These are phyloP conservation scores for Ogataea thermomethanolica DNA, from an alignment of 805 yeast species.

Conservation along the genomic window DNA sequence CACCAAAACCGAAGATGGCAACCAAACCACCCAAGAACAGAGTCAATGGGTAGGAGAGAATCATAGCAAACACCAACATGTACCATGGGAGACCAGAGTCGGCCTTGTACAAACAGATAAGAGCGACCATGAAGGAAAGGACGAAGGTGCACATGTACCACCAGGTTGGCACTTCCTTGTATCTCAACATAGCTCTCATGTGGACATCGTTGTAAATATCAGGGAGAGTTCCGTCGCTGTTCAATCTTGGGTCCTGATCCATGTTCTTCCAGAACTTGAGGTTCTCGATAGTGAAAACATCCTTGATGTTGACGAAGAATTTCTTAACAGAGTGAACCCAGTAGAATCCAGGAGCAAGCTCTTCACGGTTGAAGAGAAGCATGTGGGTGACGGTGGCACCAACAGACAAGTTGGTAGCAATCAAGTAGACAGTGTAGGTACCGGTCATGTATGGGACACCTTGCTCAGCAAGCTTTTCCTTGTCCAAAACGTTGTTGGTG, in stretches of 20 bases:
- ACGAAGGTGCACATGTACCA: slow-evolving; percentile 27
- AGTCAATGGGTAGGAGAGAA: slow-evolving; percentile 15
- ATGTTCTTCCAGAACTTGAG: slow-evolving; percentile 46
- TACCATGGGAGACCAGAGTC: slow-evolving; percentile 34
- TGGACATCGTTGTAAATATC: slow-evolving; percentile 34
- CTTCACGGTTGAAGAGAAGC: slow-evolving; percentile 29
- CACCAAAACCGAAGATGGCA: slow-evolving; percentile 27
- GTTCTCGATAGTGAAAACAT: slow-evolving; percentile 23
- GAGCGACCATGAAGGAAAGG: slow-evolving; percentile 34
- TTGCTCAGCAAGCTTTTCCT: slow-evolving; percentile 22
- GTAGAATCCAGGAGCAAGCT: slow-evolving; percentile 23
- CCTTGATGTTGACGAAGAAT: slow-evolving; percentile 35
- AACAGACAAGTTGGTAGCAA: slow-evolving; percentile 33
- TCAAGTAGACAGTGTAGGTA: slow-evolving; percentile 30
- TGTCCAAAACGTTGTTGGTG: slow-evolving; percentile 24
- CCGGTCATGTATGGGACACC: slow-evolving; percentile 33
- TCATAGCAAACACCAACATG: slow-evolving; percentile 20
- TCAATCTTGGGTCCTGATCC: slow-evolving; percentile 19
- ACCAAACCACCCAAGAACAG: slow-evolving; percentile 24
- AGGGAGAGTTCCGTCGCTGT: slow-evolving; percentile 22
- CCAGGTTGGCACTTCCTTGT: slow-evolving; percentile 39
- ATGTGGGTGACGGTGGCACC: slow-evolving; percentile 34
- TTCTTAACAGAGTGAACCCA: slow-evolving; percentile 22
- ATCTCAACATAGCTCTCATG: slow-evolving; percentile 33
- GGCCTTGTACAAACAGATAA: slow-evolving; percentile 23